phyloP scores from a whole-genome alignment of 768 basidiomycete genomes.

The Panus rudis region DNA sequence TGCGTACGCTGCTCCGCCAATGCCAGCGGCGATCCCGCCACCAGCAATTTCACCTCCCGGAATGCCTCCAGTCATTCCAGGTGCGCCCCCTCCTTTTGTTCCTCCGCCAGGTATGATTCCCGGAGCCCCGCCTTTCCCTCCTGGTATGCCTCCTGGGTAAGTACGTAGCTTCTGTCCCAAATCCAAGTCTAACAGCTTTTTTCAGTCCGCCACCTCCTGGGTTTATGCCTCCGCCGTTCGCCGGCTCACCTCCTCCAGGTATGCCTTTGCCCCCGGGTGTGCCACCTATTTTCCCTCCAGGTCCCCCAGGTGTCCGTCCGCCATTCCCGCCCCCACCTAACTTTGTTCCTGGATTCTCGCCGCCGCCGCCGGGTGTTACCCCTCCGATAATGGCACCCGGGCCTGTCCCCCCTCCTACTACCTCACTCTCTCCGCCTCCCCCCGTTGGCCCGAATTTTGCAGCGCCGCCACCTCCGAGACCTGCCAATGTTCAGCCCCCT shows the following conservation, averaged over 20 bases:
- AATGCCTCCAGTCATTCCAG: slow-evolving; percentile 35
- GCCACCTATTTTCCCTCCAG: slow-evolving; percentile 28
- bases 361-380: slow-evolving; percentile 25
- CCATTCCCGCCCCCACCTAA: slow-evolving; percentile 28
- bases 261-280: slow-evolving; percentile 34
- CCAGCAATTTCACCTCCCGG: slow-evolving; percentile 30
- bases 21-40: slow-evolving; percentile 18
- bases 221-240: slow-evolving; percentile 30
- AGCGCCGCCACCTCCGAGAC: slow-evolving; percentile 19
- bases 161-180: slow-evolving; percentile 3
- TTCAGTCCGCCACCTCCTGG: slow-evolving; percentile 46
- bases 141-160: slow-evolving; percentile 53
- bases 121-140: slow-evolving; percentile 31
- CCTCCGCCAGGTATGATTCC: slow-evolving; percentile 16
- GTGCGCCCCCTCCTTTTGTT: slow-evolving; percentile 28
- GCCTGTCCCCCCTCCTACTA: slow-evolving; percentile 19
- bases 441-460: slow-evolving; percentile 19
- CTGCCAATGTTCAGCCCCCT: slow-evolving; percentile 13
- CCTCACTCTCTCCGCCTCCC: slow-evolving; percentile 20
- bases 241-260: slow-evolving; percentile 36
- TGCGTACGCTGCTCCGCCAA: slow-evolving; percentile 47
- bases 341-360: slow-evolving; percentile 13
- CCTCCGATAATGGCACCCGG: slow-evolving; percentile 14
- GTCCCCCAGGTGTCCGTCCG: slow-evolving; percentile 31
- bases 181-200: slow-evolving; percentile 10